Evolutionary conservation across 805 yeast genomes (phyloP), one percentile per base, ranked within the genome.

Genomic region (Blastobotrys parvus): DNA sequence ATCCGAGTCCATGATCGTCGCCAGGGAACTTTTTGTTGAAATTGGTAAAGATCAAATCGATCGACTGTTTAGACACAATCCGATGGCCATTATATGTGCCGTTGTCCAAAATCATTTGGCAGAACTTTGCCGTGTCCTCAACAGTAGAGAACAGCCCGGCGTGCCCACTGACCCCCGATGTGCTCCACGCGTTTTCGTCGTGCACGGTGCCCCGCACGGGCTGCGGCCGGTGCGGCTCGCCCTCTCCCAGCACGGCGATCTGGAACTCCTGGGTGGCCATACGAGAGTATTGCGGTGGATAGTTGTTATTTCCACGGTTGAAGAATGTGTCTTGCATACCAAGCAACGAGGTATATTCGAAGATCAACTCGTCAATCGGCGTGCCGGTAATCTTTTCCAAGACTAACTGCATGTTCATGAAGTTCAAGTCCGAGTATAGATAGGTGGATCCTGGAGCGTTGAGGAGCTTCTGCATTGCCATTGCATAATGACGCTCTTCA

Each of bases 71-170:
- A 22, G 52, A 42, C 36, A 70, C 52, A 16, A 69, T 58, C 29
- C 45, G 51, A 0, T 33, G 45, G 2, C 72, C 71, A 1, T 59
- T 62, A 2, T 38, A 35, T n/a, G 51, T 45, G 8, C 75, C 75
- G 36, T 61, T 59, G 45, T 70, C 70, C 33, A 71, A 55, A 49
- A 70, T 58, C 7, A 63, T 54, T 6, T 71, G 57, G 22, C 71
- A 45, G 34, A 70, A 59, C 48, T 59, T 62, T 39, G 64, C 57
- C 46, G 63, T 70, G 46, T 71, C 74, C 6, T 54, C 55, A 3
- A 64, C 67, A 6, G 64, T 67, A 1, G 70, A 62, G 39, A 61
- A 68, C 34, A 63, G 47, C 3, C 75, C 75, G 4, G 66, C 71
- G 21, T 75, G 75, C 5, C 72, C 75, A 48, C 27, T 18, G 20